Conservation (phyloP, 2,329 filamentous ascomycete species). For the Allantophomopsis lycopodina region DNA sequence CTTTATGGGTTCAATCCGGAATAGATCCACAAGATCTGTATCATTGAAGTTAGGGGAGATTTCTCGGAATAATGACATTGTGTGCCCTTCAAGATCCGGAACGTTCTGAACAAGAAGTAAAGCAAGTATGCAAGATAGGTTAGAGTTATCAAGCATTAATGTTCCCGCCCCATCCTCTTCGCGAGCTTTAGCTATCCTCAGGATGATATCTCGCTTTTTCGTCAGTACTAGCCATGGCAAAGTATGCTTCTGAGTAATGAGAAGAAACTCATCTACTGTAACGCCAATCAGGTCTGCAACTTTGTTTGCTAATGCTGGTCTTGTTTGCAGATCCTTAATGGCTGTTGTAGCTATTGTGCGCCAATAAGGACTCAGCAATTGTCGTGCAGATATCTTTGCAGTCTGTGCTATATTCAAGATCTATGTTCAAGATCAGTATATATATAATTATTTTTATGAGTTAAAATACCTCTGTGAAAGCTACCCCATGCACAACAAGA, state of each 20-base stretch:
- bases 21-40: constrained; percentile 50
- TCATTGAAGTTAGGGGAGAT: constrained; percentile 59
- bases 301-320: constrained; percentile 70
- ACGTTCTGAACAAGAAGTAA: constrained; percentile 43
- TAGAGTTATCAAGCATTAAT: constrained; percentile 38
- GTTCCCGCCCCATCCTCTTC: constrained; percentile 50
- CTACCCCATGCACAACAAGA: constrained; percentile 62
- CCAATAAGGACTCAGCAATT: constrained; percentile 81
- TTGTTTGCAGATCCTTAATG: constrained; percentile 65
- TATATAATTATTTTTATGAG: not conserved
- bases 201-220: constrained; percentile 64
- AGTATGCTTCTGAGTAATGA: constrained; percentile 66
- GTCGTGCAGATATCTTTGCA: constrained; percentile 45
- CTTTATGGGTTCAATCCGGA: constrained; percentile 61
- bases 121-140: constrained; percentile 43
- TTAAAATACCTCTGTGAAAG: constrained; percentile 58
- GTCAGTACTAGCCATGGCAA: constrained; percentile 76
- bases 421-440: constrained; percentile 18
- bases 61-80: constrained; percentile 53
- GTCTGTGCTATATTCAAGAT: constrained; percentile 58
- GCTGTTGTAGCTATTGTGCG: constrained; percentile 68
- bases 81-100: constrained; percentile 44
- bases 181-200: constrained; percentile 66
- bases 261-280: constrained; percentile 59
- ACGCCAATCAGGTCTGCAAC: constrained; percentile 73